Conservation (phyloP, 2,329 filamentous ascomycete species). For the Juglanconis juglandina region DNA sequence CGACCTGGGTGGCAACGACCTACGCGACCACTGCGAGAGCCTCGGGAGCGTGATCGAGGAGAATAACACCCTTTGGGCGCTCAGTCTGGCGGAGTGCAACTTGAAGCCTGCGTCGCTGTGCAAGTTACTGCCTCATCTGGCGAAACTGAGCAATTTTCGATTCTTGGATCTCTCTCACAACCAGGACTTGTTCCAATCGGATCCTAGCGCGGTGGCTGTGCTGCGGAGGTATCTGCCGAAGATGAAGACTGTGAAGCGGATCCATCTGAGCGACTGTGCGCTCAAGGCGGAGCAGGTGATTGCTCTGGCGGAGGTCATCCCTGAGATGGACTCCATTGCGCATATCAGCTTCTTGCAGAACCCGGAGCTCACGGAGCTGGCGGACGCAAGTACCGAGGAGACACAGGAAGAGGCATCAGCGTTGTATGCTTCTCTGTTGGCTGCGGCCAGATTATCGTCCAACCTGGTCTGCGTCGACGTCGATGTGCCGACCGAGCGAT, state of each 20-base stretch:
- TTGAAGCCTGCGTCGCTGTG: slow-evolving; percentile 70
- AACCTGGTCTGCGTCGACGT: slow-evolving; percentile 88
- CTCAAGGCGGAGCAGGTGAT: slow-evolving; percentile 87
- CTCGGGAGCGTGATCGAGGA: slow-evolving; percentile 52
- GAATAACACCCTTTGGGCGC: slow-evolving; percentile 65
- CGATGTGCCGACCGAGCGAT: slow-evolving; percentile 75
- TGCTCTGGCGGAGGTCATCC: slow-evolving; percentile 82
- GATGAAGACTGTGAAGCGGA: slow-evolving; percentile 71
- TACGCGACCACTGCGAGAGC: slow-evolving; percentile 51
- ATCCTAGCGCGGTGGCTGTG: slow-evolving; percentile 70
- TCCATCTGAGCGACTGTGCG: slow-evolving; percentile 82
- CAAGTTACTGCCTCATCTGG: slow-evolving; percentile 70
- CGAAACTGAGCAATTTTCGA: slow-evolving; percentile 67
- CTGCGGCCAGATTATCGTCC: slow-evolving; percentile 77
- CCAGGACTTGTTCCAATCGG: slow-evolving; percentile 68
- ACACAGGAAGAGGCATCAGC: slow-evolving; percentile 91
- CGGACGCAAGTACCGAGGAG: slow-evolving; percentile 72
- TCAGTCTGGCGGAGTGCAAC: slow-evolving; percentile 84
- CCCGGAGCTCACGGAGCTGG: slow-evolving; percentile 64
- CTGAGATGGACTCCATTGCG: slow-evolving; percentile 75
- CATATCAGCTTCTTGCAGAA: slow-evolving; percentile 89
- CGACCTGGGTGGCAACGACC: slow-evolving; percentile 82
- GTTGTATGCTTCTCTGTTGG: slow-evolving; percentile 85
- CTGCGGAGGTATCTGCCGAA: slow-evolving; percentile 81
- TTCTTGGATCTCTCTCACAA: slow-evolving; percentile 95